Base-by-base conservation (phyloP, 805 yeast genomes). In the Barnettozyma populi region DNA sequence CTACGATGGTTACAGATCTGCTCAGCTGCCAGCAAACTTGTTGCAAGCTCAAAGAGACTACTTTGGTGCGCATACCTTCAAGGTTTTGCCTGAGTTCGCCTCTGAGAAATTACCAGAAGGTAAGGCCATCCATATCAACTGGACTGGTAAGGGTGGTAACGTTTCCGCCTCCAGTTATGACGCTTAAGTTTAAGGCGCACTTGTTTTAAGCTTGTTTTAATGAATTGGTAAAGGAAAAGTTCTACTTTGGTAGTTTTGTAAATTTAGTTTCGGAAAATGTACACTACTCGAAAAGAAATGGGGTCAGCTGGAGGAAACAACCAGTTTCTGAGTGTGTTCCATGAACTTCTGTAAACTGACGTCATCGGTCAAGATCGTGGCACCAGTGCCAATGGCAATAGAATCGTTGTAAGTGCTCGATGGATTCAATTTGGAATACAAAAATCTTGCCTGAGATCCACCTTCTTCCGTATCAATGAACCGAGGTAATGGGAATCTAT, bases 11-110 rank as follows among this genome's bases (percentile, higher is more conserved):
- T 90, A 87, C 89, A 86, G 98, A 83, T 85, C 96, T 52, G 95
- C 80, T 56, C 80, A 84, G 70, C 78, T 90, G 67, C 98, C 98
- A 67, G 99, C 99, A 59, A 92, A 92, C 85, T 80, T 92, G 74
- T 79, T 92, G 70, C 99, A 92, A 79, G 99, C 98, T 65, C 99
- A 92, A 82, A 89, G 99, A 81, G 99, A 92, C 73, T 92, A 90
- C 88, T 92, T 92, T 66, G 99, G 99, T 75, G 98, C 99, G 58
- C 99, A 92, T 82, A 94, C 99, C 66, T 92, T 94, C 90, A 81
- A 81, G 72, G 95, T 94, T 56, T 77, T 90, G 68, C 96, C 96
- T 62, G 94, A 92, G 72, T 70, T 62, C 62, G 96, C 89, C 62
- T 76, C 79, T 66, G 89, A 74, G 46, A 72, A 72, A 67, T 79